A percentile compares a stretch with the other conserved stretches of the same genome.
phyloP scores from a whole-genome alignment of 106 monocot species.

The Dioscorea dumetorum region DNA sequence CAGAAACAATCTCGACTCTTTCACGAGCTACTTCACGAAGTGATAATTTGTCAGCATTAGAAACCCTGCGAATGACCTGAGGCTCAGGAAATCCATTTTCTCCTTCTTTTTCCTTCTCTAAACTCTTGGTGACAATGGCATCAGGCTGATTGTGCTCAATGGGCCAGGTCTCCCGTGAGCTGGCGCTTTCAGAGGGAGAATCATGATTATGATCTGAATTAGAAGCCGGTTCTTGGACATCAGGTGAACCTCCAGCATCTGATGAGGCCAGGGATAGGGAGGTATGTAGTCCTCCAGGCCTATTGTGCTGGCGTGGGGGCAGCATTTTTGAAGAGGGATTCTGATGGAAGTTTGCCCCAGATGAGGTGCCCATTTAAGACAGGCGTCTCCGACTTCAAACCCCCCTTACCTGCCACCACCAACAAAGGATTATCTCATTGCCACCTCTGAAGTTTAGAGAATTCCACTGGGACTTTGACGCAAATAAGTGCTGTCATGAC shows the following conservation, averaged over 20 bases:
- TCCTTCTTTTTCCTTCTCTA: constrained; percentile 61
- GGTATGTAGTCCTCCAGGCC: constrained; percentile 37
- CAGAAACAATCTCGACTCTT: constrained; percentile 65
- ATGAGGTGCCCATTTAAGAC: constrained; percentile 64
- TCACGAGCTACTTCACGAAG: constrained; percentile 78
- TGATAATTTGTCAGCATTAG: constrained; percentile 34
- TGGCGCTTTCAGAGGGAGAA: constrained; percentile 84
- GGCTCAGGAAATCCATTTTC: constrained; percentile 33
- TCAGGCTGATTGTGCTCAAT: constrained; percentile 45
- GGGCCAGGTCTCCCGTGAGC: constrained; percentile 93
- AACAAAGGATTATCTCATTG: not conserved
- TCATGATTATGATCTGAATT: constrained; percentile 72
- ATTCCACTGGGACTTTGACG: constrained; percentile 1
- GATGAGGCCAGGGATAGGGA: constrained; percentile 64
- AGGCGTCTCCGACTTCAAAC: not conserved
- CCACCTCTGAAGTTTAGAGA: not conserved
- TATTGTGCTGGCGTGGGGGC: constrained; percentile 64
- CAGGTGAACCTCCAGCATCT: constrained; percentile 43
- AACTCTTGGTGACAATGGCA: constrained; percentile 23
- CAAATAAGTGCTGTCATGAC: not conserved
- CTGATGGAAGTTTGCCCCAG: constrained; percentile 76
- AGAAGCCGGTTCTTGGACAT: constrained; percentile 47
- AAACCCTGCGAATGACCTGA: constrained; percentile 53
- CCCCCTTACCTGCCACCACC: not conserved
- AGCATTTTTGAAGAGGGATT: constrained; percentile 48